These are phyloP conservation scores for Apiospora malaysiana DNA, from an alignment of 2,329 filamentous ascomycete species.

Conservation along the genomic window DNA sequence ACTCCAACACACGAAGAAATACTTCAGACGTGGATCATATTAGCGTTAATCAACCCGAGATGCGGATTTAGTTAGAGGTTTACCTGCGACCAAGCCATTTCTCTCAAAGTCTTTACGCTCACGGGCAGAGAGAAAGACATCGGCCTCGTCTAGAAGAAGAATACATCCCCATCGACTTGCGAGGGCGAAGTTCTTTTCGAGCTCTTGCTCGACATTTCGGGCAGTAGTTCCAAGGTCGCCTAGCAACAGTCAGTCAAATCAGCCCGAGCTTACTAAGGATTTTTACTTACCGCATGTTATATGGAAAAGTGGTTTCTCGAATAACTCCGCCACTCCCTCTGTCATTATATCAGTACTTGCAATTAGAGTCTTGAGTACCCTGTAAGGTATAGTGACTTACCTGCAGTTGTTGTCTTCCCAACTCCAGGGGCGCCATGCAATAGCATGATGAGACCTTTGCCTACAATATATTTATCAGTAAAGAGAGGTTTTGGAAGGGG, in stretches of 20 bases:
- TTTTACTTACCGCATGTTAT: constrained; percentile 25
- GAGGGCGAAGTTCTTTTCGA: constrained; percentile 6
- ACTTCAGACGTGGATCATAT: constrained; percentile 20
- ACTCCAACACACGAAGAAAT: constrained; percentile 28
- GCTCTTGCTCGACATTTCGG: not conserved
- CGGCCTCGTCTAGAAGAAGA: not conserved
- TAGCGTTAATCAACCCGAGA: not conserved
- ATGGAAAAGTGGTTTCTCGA: not conserved
- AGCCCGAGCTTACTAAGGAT: not conserved
- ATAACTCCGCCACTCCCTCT: not conserved
- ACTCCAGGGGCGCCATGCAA: not conserved
- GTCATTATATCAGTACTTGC: not conserved
- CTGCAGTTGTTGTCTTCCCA: constrained; percentile 22
- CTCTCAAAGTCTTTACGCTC: not conserved
- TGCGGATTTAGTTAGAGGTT: not conserved
- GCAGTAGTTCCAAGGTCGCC: constrained; percentile 20
- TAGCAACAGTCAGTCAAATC: not conserved
- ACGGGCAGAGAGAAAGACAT: not conserved
- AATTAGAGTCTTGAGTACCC: too few relatives aligned
- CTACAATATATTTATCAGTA: not conserved
- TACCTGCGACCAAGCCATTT: constrained; percentile 28
- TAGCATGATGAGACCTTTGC: not conserved
- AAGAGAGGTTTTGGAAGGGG: too few relatives aligned
- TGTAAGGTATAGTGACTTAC: constrained; percentile 2
- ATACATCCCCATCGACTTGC: constrained; percentile 20